Conservation (phyloP, 495 filamentous ascomycete species). For the Jackrogersella minutella region DNA sequence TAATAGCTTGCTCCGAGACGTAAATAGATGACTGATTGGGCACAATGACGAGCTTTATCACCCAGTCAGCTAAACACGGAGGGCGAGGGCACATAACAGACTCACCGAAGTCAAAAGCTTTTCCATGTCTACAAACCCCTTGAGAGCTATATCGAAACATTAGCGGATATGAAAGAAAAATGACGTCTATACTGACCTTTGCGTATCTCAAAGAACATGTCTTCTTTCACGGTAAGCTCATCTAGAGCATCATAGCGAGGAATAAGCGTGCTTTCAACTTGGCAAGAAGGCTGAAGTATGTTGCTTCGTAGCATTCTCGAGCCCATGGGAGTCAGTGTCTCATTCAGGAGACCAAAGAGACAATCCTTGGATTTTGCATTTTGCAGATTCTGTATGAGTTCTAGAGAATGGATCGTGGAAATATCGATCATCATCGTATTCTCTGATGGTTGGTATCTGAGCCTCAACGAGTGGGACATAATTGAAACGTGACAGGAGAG, state of each 20-base stretch:
- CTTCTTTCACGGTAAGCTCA: slow-evolving; percentile 82
- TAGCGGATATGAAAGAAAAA: not conserved
- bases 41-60: slow-evolving; percentile 50
- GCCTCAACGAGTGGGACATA: slow-evolving; percentile 77
- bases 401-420: slow-evolving; percentile 81
- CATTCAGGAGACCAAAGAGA: slow-evolving; percentile 84
- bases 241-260: slow-evolving; percentile 83
- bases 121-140: slow-evolving; percentile 75
- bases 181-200: slow-evolving; percentile 56
- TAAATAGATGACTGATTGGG: slow-evolving; percentile 66
- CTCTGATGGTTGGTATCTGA: slow-evolving; percentile 88
- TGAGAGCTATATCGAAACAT: slow-evolving; percentile 63
- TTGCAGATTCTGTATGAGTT: slow-evolving; percentile 88
- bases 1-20: slow-evolving; percentile 79
- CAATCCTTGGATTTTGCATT: slow-evolving; percentile 76
- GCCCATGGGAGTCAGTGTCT: slow-evolving; percentile 89
- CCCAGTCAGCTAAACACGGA: slow-evolving; percentile 16
- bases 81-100: slow-evolving; percentile 39
- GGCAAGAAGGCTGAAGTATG: slow-evolving; percentile 89
- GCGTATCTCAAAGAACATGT: slow-evolving; percentile 82
- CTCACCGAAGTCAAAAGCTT: slow-evolving; percentile 70
- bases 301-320: slow-evolving; percentile 79
- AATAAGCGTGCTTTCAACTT: slow-evolving; percentile 63
- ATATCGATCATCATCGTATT: slow-evolving; percentile 95
- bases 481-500: slow-evolving; percentile 68